Conservation (phyloP, 768 basidiomycete species). For the Xerocomellus amylosporus region DNA sequence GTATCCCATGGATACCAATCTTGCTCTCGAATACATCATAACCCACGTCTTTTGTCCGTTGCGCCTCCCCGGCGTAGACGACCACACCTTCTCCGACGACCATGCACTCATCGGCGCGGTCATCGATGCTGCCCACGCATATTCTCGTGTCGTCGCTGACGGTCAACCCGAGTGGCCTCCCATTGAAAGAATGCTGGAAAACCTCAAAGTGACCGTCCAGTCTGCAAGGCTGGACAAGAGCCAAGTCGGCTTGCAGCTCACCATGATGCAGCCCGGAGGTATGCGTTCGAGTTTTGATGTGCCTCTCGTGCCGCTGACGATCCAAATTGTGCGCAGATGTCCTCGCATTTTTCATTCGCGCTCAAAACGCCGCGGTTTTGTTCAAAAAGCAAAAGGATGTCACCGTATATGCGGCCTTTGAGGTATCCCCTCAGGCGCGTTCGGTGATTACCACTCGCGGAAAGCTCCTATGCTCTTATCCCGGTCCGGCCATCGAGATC, state of each 20-base stretch:
- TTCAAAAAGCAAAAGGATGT: too few relatives aligned
- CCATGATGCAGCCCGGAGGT: constrained; percentile 26
- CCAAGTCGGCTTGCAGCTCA: constrained; percentile 5
- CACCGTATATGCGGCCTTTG: too few relatives aligned
- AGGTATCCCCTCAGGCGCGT: too few relatives aligned
- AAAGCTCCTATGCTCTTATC: too few relatives aligned
- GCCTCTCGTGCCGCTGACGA: background rate
- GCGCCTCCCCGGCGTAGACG: constrained; percentile 36
- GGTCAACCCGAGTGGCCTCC: background rate
- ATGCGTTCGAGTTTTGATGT: background rate
- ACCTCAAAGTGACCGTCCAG: constrained; percentile 9
- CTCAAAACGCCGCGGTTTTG: too few relatives aligned
- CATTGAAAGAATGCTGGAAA: constrained; percentile 27
- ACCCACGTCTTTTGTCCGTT: constrained; percentile 44
- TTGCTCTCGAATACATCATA: constrained; percentile 27
- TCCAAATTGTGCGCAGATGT: constrained; percentile 28
- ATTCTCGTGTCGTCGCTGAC: background rate
- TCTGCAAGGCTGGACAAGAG: background rate
- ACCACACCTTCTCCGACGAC: constrained; percentile 24
- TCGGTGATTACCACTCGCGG: too few relatives aligned
- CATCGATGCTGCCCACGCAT: constrained; percentile 12
- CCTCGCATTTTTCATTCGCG: constrained; percentile 11
- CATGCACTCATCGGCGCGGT: constrained; percentile 24
- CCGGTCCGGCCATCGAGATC: too few relatives aligned
- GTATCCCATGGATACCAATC: background rate